Evolutionary conservation across 2,329 filamentous ascomycete species (phyloP), one percentile per base, ranked within the genome.

Genomic region (Colletotrichum euphorbiae): DNA sequence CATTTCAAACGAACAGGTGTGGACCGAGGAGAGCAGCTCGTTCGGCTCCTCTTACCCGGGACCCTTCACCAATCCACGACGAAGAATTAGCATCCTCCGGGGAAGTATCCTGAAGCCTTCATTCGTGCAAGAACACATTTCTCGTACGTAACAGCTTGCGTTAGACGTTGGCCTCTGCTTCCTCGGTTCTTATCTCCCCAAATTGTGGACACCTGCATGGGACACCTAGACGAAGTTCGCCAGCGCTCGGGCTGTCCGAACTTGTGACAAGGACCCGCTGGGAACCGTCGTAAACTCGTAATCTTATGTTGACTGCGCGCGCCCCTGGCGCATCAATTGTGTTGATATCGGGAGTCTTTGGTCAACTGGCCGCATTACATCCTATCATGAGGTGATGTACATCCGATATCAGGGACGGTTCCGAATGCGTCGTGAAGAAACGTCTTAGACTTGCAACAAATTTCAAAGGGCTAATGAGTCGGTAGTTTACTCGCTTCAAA

Each of bases 181-280:
- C 54, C 62, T 68, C 61, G 65, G 46, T 54, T 68, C 65, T 68
- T 68, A 68, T 68, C 65, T 68, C 61, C 55, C 61, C 46, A 59
- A 43, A 57, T 28, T 43, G 52, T 63, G 64, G 46, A 7, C 46
- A 36, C 54, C n/a, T 40, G 38, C 19, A 7, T 43, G 51, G 43
- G 65, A n/a, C n/a, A n/a, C n/a, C n/a, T n/a, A n/a, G n/a, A 64
- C 46, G 57, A 56, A 51, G 50, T 19, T 46, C 40, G 15, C 28
- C 28, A 38, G 31, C 28, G 52, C 24, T 65, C 61, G 65, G 65
- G 12, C 65, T 65, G 65, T 42, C 65, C 64, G 64, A 64, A 58
- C 28, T 63, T 17, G 58, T 33, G 48, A 52, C n/a, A 50, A 38
- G 3, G 62, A 66, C 57, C 62, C 62, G 62, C 62, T 55, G 19